phyloP scores from a whole-genome alignment of 73 alveolate species.

The Blepharisma japonicum region DNA sequence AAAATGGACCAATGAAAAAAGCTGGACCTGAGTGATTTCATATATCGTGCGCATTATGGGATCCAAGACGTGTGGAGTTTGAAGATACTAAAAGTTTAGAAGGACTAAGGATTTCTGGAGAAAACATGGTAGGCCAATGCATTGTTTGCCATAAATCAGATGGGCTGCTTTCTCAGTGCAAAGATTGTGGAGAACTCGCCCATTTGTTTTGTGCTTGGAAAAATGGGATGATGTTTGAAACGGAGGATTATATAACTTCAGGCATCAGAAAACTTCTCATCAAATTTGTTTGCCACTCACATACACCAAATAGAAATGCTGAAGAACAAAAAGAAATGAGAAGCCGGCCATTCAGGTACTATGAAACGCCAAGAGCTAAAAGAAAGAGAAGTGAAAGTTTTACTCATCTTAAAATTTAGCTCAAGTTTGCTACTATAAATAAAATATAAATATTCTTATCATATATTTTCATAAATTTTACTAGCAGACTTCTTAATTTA shows the following conservation, averaged over 20 bases:
- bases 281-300: neutral
- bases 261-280: neutral
- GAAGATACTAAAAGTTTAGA: neutral
- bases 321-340: neutral
- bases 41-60: conserved; percentile 20
- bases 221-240: neutral
- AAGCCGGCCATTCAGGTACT: neutral
- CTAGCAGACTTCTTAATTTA: too few relatives aligned
- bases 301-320: neutral
- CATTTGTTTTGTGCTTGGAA: conserved; percentile 29
- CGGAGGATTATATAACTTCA: neutral
- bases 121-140: neutral
- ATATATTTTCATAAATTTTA: too few relatives aligned
- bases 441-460: too few relatives aligned
- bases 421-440: too few relatives aligned
- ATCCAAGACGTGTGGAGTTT: neutral
- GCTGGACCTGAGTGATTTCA: neutral
- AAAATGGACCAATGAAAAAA: conserved; percentile 9
- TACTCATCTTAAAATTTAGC: too few relatives aligned
- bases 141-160: neutral
- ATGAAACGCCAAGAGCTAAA: conserved; percentile 1
- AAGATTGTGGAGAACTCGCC: neutral
- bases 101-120: neutral
- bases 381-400: neutral
- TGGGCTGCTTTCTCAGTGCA: conserved; percentile 10